phyloP scores from a whole-genome alignment of 345 rosid species.

The Eucalyptus sp. region DNA sequence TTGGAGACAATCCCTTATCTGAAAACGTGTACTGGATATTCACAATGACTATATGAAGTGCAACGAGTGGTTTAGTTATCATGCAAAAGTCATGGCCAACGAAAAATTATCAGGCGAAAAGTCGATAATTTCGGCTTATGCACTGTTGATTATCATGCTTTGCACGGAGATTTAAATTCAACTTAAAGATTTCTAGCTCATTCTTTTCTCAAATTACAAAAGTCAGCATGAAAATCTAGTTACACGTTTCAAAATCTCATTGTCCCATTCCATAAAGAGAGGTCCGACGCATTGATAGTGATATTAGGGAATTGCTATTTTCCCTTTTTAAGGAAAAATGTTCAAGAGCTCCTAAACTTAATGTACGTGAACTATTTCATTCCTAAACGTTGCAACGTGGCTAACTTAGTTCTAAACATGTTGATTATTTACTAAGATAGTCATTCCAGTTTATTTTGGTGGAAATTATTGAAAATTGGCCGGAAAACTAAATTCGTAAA shows the following conservation, averaged over 20 bases:
- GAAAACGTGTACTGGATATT: background rate
- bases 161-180: background rate
- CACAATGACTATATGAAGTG: background rate
- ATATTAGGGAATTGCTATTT: background rate
- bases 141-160: background rate
- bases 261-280: background rate
- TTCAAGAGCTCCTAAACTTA: background rate
- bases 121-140: background rate
- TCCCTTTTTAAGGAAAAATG: background rate
- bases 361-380: fast-evolving
- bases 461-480: background rate
- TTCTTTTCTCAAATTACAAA: background rate
- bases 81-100: background rate
- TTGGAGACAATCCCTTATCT: background rate
- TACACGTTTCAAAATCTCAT: background rate
- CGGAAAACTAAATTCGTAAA: fast-evolving
- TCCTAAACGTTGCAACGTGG: background rate
- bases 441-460: background rate
- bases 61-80: no score
- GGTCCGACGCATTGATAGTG: background rate
- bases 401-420: background rate
- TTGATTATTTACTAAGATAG: background rate
- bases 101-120: background rate
- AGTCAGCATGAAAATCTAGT: background rate
- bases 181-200: background rate